Base-by-base conservation (phyloP, 1,139 yeast species). In the Scheffersomyces parashehatae region DNA sequence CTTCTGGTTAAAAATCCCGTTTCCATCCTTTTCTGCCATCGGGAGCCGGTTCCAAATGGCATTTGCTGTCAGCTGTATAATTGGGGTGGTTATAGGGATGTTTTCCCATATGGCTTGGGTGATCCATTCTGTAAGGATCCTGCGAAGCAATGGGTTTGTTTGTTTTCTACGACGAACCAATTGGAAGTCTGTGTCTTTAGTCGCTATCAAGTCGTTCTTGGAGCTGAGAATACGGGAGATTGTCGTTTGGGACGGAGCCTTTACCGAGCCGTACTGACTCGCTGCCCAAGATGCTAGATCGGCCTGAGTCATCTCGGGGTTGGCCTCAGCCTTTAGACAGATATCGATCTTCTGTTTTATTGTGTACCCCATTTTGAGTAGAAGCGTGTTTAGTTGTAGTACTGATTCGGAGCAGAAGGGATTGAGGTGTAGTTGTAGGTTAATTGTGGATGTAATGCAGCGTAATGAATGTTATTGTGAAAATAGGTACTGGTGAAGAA, bases 261-360 rank as follows among this genome's bases (percentile, higher is more conserved):
- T 78, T 1, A 65, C 59, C 3, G 81, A 64, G 35, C 77, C 78
- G 55, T 80, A 80, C 31, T 79, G 69, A 29, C 67, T 65, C 59
- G 77, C 76, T 0, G 87, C 87, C 88, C 88, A 83, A 32, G 63
- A 58, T 0, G 88, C 88, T 40, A 83, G 59, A 50, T 82, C 86
- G n/a, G 75, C 70, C 57, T 83, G 88, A 2, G 87, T 82, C 86
- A 83, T 80, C 29, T 75, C 74, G 1, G 87, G 87, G 50, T 80
- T 77, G 14, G 83, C 68, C 58, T 82, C 87, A 14, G 86, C 80
- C 72, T 82, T 80, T 40, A 83, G 73, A 54, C 87, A 82, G 43
- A 83, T 81, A 52, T 81, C 86, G 35, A 82, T 82, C 61, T 83
- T 80, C 53, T 82, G 87, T 56, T 82, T 83, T 48, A 79, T 76